These are phyloP conservation scores for Singerocomus rubriflavus DNA, from an alignment of 1,284 basidiomycete genomes.

Conservation along the genomic window DNA sequence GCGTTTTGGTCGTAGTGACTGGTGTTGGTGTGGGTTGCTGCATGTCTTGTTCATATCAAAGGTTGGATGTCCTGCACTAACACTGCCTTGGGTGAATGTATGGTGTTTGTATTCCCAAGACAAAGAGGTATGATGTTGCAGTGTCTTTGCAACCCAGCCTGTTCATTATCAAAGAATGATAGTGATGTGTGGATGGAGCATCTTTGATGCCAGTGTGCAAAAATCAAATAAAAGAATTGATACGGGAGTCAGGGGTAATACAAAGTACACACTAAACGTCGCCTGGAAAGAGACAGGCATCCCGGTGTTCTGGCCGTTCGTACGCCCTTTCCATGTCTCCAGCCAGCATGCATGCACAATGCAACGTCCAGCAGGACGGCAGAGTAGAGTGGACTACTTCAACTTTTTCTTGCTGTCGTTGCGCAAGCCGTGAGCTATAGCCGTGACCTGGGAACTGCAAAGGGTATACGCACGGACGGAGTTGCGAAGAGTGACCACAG, in stretches of 20 bases:
- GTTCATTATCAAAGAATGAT: background rate
- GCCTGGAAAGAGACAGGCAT: background rate
- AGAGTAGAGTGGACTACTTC: conserved; percentile 76
- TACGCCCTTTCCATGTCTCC: conserved; percentile 8
- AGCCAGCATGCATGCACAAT: background rate
- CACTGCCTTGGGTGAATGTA: too few relatives aligned
- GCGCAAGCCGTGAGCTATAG: background rate
- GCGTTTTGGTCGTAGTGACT: too few relatives aligned
- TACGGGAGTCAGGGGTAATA: conserved; percentile 15
- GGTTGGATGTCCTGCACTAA: too few relatives aligned
- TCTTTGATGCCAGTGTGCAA: background rate
- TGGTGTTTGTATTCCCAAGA: too few relatives aligned
- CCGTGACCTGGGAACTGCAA: background rate
- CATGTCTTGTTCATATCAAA: too few relatives aligned
- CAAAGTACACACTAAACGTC: conserved; percentile 22
- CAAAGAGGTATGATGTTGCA: too few relatives aligned
- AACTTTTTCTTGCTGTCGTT: conserved; percentile 84
- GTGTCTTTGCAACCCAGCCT: too few relatives aligned
- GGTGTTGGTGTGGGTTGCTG: too few relatives aligned
- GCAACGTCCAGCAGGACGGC: background rate
- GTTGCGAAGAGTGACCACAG: conserved; percentile 92
- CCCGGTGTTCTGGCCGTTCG: conserved; percentile 1
- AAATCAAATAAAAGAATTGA: conserved; percentile 7
- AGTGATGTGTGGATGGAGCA: background rate
- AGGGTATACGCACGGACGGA: conserved; percentile 75